Evolutionary conservation across 2,329 filamentous ascomycete genomes (phyloP), one percentile per base, ranked within the genome.

Genomic region (Aspergillaceae sp.): DNA sequence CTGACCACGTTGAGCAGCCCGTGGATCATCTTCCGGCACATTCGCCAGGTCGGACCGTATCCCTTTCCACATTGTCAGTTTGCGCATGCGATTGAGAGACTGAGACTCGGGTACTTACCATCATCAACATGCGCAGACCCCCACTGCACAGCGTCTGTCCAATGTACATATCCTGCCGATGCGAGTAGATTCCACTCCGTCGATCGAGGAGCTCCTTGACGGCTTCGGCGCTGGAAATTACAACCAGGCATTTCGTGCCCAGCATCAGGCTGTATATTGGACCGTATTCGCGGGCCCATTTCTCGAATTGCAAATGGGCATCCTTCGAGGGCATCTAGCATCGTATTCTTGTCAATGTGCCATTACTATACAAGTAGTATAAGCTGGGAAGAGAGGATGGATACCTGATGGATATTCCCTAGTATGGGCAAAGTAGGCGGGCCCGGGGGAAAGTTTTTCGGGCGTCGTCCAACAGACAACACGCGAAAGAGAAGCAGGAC

Each of bases 141-240:
- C 58, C 62, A 41, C 57, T 63, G 45, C 55, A 57, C 37, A 65
- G 26, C 0, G 44, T 58, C 29, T 69, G 68, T 1, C 69, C 73
- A 8, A 76, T 69, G 36, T 74, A 70, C 61, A 71, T 67, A 4
- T 67, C 62, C 7, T 67, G 67, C 0, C 76, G 64, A 9, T 70
- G 68, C 0, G 73, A 76, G 56, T 78, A 79, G 9, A 74, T 74
- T 9, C 50, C 58, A 40, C 73, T 72, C 34, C 70, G 62, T 48
- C 74, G 73, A 45, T 79, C 77, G 2, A 79, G 49, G 3, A 79
- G 54, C 5, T 79, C 75, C 43, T 74, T 76, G 30, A 78, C 67
- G 0, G 66, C 69, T 43, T 65, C 49, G 29, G 71, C 68, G 0
- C 66, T 69, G 0, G 66, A 71, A 0, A 79, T 57, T 0, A 79